These are phyloP conservation scores for Cyclotella baltica DNA, from an alignment of 108 stramenopile genomes.

Conservation along the genomic window DNA sequence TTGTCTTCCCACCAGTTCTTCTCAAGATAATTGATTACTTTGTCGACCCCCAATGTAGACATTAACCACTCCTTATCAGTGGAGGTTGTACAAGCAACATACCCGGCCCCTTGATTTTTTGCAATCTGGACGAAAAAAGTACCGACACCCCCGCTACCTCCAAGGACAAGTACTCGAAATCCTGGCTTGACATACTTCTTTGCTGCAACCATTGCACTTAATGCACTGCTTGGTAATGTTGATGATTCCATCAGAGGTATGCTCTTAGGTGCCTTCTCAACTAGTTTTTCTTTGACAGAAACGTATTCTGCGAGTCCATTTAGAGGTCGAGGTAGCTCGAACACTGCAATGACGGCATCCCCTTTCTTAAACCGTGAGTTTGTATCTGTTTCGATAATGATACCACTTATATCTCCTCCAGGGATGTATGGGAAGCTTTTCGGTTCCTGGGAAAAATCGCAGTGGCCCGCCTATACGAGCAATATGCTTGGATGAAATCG, in stretches of 20 bases:
- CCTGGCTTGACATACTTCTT: constrained; percentile 43
- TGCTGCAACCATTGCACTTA: constrained; percentile 36
- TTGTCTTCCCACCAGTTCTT: constrained; percentile 63
- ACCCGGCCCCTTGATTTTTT: constrained; percentile 44
- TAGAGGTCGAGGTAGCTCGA: constrained; percentile 50
- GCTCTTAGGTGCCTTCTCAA: constrained; percentile 36
- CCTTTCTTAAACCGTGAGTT: constrained; percentile 49
- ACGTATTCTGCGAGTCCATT: constrained; percentile 62
- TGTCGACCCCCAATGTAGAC: constrained; percentile 55
- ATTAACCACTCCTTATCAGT: constrained; percentile 44
- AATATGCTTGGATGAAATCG: too few species aligned
- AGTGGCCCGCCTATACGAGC: constrained; percentile 46
- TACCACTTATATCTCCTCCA: constrained; percentile 64
- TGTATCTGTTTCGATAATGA: constrained; percentile 50
- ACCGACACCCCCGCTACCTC: constrained; percentile 68
- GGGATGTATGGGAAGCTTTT: constrained; percentile 56
- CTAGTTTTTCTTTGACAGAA: constrained; percentile 35
- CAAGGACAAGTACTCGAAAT: constrained; percentile 60
- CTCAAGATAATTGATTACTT: constrained; percentile 58
- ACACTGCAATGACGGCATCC: constrained; percentile 47
- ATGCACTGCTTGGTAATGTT: constrained; percentile 27
- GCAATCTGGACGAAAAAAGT: constrained; percentile 50
- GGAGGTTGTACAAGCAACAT: constrained; percentile 52
- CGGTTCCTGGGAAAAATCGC: constrained; percentile 47
- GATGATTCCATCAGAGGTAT: constrained; percentile 25